Base-by-base conservation (phyloP, 208 protist genomes). In the Porcisia deanei region DNA sequence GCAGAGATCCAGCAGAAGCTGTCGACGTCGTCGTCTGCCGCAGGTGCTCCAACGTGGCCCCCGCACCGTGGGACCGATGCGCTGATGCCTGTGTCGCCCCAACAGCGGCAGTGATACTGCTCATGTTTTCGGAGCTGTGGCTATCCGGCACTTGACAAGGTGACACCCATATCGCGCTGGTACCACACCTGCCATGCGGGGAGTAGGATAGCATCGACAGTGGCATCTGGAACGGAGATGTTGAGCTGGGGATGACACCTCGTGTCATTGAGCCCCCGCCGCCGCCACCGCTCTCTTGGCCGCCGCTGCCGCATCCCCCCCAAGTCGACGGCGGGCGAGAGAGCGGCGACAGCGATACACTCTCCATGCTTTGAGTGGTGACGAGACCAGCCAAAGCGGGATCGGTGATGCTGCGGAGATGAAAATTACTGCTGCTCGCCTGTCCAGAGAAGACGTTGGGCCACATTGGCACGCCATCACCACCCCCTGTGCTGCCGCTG, bases 311-410 rank as follows among this genome's bases (percentile, higher is more conserved):
- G 30, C 30, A 30, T 30, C 30, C 30, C 30, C 30, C 67, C 66
- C 63, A 77, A 9, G 52, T 75, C 16, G 86, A 88, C 54, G 82
- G 64, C 52, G 83, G 78, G n/a, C 78, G 80, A 5, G 86, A 90
- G 52, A 86, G 80, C 4, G 86, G 86, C 1, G 83, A 88, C 7
- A 90, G 72, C 20, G 75, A 79, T 34, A 88, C 67, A 37, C 83
- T 87, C 53, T 73, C 68, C 16, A 78, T 10, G 58, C 84, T 88
- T 16, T 76, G 1, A 49, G 1, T 60, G 9, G 59, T 71, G 47
- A 79, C 5, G 67, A 64, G 20, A 69, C 61, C 65, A 3, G 14
- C 16, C 9, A 61, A 18, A 34, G 52, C 12, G 12, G 52, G 59
- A 1, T 59, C 67, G 37, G 18, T 10, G 8, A n/a, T 47, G 18